These are phyloP conservation scores for Carex littledalei DNA, from an alignment of 176 grass and related monocot genomes.

Conservation along the genomic window DNA sequence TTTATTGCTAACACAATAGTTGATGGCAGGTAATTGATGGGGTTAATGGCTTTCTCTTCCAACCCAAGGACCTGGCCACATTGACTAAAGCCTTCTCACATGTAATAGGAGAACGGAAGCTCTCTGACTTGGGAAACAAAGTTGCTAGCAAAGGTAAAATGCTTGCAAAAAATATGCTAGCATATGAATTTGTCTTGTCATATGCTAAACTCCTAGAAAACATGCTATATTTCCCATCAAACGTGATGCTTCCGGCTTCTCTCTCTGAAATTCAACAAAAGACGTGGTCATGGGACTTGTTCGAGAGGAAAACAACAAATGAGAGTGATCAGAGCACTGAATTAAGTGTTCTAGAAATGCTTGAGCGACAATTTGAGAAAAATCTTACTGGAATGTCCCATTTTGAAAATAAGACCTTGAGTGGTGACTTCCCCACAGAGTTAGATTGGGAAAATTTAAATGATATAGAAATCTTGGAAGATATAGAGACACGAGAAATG, in stretches of 20 bases:
- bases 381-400: slow-evolving; percentile 31
- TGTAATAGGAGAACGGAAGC: slow-evolving; percentile 48
- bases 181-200: slow-evolving; percentile 62
- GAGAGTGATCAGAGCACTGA: slow-evolving; percentile 13
- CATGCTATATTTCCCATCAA: slow-evolving; percentile 71
- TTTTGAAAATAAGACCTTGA: slow-evolving; percentile 46
- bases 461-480: slow-evolving; percentile 77
- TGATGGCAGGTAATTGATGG: slow-evolving; percentile 66
- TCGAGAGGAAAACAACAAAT: slow-evolving; percentile 42
- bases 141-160: slow-evolving; percentile 56
- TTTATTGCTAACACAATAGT: background rate
- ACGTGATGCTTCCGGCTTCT: slow-evolving; percentile 53
- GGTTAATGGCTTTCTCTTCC: slow-evolving; percentile 67
- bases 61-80: slow-evolving; percentile 44
- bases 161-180: slow-evolving; percentile 82
- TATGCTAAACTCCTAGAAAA: slow-evolving; percentile 85
- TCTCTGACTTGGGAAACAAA: slow-evolving; percentile 51
- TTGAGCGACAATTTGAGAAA: slow-evolving; percentile 44
- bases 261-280: slow-evolving; percentile 61
- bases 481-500: slow-evolving; percentile 69
- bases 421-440: slow-evolving; percentile 45
- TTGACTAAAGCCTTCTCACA: slow-evolving; percentile 46
- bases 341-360: slow-evolving; percentile 37
- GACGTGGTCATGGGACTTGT: slow-evolving; percentile 76
- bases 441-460: slow-evolving; percentile 72